Evolutionary conservation across 1,139 yeast species (phyloP), one percentile per base, ranked within the genome.

Genomic region (Nakaseomyces glabratus): DNA sequence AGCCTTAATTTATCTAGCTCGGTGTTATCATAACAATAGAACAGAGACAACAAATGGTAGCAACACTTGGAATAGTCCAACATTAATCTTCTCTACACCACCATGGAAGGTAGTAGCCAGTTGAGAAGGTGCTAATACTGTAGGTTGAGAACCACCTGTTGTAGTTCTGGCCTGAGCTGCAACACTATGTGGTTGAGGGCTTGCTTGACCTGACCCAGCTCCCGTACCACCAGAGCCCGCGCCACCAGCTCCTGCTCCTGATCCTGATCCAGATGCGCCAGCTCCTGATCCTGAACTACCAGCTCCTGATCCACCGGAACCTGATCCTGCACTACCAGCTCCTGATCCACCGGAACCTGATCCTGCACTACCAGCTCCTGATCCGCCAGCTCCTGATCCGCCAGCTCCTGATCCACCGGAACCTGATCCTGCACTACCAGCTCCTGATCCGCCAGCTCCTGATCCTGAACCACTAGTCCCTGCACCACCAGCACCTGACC

Each of bases 381-480:
- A 6, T 7, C 24, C 24, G 8, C 12, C 6, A 9, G 12, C 24
- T 9, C 12, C 11, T 9, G 12, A 6, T 7, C 24, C 24, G 6
- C 24, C 24, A 9, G 24, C 11, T 7, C 24, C 24, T 9, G 24
- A 9, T 9, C 24, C 24, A 9, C 24, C 24, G 6, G 24, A 10
- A 9, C 24, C 24, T 7, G 24, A 6, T 7, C 24, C 24, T 22
- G 24, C 6, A 9, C 24, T 12, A 22, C 12, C 11, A 22, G 12
- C 11, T 7, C 24, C 24, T 7, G 24, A 6, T 7, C 24, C 24
- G 6, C 24, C 24, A 8, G 24, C 11, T 9, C 24, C 24, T 9
- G 24, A 9, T 7, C 24, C 24, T 22, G 24, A 22, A 5, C 24
- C 24, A 22, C 12, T 11, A 22, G 24, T 11, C 8, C 24, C 24